Evolutionary conservation across 2,329 filamentous ascomycete genomes (phyloP), one percentile per base, ranked within the genome.

Genomic region (Teratosphaeria nubilosa): DNA sequence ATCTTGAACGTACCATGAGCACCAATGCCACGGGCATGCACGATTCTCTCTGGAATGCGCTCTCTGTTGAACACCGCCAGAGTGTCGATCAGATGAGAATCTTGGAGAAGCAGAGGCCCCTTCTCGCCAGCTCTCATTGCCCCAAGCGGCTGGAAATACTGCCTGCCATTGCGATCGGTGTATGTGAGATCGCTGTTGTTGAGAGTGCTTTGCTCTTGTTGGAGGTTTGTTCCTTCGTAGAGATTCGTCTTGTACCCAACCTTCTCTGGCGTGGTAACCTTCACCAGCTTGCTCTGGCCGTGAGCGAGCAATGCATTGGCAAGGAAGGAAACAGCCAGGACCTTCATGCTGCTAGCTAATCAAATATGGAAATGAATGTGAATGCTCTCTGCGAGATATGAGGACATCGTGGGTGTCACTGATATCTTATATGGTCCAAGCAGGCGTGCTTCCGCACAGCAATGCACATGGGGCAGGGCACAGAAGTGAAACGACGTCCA

Each of bases 31-130:
- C 83, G 78, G 37, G 85, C 85, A 67, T 87, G 85, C 1, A 87
- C 84, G 27, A 87, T 84, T 62, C 83, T 77, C 66, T 87, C 84
- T 1, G 84, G 84, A 56, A 87, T 86, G 51, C 85, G 78, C 66
- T 87, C 84, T 64, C 88, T 87, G 59, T 91, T 88, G 67, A 92
- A 91, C 16, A 80, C 75, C 20, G 78, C 78, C 53, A 87, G 76
- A 34, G 84, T 72, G 63, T 85, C 84, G 64, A 87, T 82, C 20
- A 86, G 71, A 68, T 86, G 83, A 68, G 85, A 85, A 68, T 86
- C 51, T 66, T 86, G 83, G 24, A 86, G 78, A 60, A 85, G 74
- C 45, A 86, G 75, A 62, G 83, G 83, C 0, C 83, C 82, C 53
- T 53, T 80, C 54, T 70, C 67, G 54, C 82, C 83, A 34, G 82